These are phyloP conservation scores for Jackrogersella multiformis DNA, from an alignment of 495 filamentous ascomycete species.

Conservation along the genomic window DNA sequence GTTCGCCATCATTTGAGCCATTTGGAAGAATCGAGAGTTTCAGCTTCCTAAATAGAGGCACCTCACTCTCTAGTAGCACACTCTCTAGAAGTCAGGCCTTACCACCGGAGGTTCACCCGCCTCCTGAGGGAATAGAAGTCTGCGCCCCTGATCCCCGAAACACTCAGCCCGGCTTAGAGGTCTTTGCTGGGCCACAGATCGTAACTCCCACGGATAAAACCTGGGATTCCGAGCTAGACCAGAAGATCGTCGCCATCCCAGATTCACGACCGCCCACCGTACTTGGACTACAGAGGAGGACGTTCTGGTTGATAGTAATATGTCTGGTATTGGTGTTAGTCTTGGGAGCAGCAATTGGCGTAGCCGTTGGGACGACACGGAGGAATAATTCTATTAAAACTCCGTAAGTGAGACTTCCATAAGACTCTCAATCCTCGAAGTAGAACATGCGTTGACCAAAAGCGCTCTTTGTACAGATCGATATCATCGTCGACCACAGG, in stretches of 20 bases:
- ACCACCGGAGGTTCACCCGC: slow-evolving; percentile 23
- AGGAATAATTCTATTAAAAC: slow-evolving; percentile 16
- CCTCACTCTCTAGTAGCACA: too few species aligned
- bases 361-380: slow-evolving; percentile 33
- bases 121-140: slow-evolving; percentile 34
- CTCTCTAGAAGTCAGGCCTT: slow-evolving; percentile 7
- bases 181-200: slow-evolving; percentile 9
- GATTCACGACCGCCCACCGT: not conserved
- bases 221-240: not conserved
- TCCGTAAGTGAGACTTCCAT: slow-evolving; percentile 7
- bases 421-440: not conserved
- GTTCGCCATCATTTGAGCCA: slow-evolving; percentile 1
- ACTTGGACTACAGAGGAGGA: slow-evolving; percentile 15
- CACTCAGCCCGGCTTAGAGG: slow-evolving; percentile 28
- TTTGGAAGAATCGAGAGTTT: slow-evolving; percentile 16
- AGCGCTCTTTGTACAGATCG: not conserved
- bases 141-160: slow-evolving; percentile 13
- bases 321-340: slow-evolving; percentile 15
- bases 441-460: not conserved
- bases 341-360: slow-evolving; percentile 27
- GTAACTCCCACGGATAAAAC: slow-evolving; percentile 20
- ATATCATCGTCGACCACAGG: not conserved
- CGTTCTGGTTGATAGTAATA: slow-evolving; percentile 21
- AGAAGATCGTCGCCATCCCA: not conserved
- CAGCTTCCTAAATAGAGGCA: slow-evolving; percentile 3